phyloP scores from a whole-genome alignment of 2,329 filamentous ascomycete species.

The Trichocomaceae sp. region DNA sequence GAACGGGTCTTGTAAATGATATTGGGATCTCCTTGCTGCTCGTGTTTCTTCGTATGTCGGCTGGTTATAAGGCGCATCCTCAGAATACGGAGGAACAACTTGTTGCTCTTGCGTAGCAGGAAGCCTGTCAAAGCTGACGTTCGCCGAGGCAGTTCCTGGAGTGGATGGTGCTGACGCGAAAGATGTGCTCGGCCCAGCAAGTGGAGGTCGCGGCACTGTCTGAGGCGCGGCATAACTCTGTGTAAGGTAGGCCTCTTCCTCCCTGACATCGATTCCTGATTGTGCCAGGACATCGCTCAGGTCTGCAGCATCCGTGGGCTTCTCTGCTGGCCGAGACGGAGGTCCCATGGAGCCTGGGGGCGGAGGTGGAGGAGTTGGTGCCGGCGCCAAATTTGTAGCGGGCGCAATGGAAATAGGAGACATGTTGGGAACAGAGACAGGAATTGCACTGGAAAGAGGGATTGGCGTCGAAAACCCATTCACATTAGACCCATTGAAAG shows the following conservation, averaged over 20 bases:
- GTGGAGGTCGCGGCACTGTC: constrained; percentile 36
- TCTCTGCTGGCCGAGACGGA: constrained; percentile 52
- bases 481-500: constrained; percentile 42
- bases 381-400: background rate
- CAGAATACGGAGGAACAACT: constrained; percentile 50
- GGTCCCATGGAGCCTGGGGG: constrained; percentile 53
- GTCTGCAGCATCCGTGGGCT: constrained; percentile 56
- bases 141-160: constrained; percentile 35
- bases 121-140: constrained; percentile 48
- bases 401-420: constrained; percentile 50
- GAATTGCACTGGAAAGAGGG: constrained; percentile 24
- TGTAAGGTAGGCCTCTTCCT: constrained; percentile 76
- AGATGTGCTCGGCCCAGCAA: constrained; percentile 41
- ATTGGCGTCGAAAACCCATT: constrained; percentile 44
- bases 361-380: constrained; percentile 20
- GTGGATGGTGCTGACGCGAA: constrained; percentile 38
- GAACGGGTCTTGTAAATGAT: constrained; percentile 69
- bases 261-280: constrained; percentile 78
- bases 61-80: constrained; percentile 54
- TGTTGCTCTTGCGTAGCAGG: constrained; percentile 50
- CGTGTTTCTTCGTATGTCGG: constrained; percentile 57
- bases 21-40: constrained; percentile 55
- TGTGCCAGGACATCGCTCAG: constrained; percentile 76
- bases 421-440: constrained; percentile 19
- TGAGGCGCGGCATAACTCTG: constrained; percentile 40